Base-by-base conservation (phyloP, 495 filamentous ascomycete genomes). In the Aspergillus incahuasiensis region DNA sequence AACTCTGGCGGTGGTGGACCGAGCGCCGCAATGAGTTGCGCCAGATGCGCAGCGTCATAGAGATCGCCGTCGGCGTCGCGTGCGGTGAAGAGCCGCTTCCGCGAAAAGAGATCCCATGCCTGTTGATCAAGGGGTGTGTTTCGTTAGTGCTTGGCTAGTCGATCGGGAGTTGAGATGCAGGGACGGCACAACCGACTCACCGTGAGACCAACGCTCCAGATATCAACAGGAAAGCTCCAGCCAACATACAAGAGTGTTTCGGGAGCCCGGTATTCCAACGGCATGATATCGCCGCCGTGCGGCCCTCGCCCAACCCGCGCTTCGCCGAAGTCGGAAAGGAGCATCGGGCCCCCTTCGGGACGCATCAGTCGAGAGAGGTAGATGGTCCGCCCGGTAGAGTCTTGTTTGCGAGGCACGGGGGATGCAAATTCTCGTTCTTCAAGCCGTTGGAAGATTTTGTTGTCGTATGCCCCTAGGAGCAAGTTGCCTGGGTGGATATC, bases 191-290 rank as follows among this genome's bases (percentile, higher is more conserved):
- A n/a, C n/a, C 25, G 44, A 57, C 59, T 3, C 61, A 81, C 77
- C 69, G 77, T 68, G 38, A 75, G 69, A 6, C 74, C 77, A 32
- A 73, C 66, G 54, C 70, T 75, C 78, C 78, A 79, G 28, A 80
- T 75, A 61, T 80, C 78, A 44, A 79, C 66, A 2, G 64, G 51
- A 56, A 73, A 74, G 43, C 62, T 61, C 79, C 76, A 81, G 9
- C 64, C 65, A 40, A 73, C 60, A 59, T 70, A 58, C 48, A 63
- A 52, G 9, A 52, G 25, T 48, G 51, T 65, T 62, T 79, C 74
- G 19, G 74, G 75, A 8, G 73, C 71, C 35, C 69, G 57, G 59
- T 76, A 77, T 45, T 70, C 55, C 25, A 62, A 56, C 12, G 71
- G 73, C 72, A 73, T 71, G 39, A 72, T 66, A 44, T 70, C 66